phyloP scores from a whole-genome alignment of 1,284 basidiomycete species.

The Microbotryum intermedium region DNA sequence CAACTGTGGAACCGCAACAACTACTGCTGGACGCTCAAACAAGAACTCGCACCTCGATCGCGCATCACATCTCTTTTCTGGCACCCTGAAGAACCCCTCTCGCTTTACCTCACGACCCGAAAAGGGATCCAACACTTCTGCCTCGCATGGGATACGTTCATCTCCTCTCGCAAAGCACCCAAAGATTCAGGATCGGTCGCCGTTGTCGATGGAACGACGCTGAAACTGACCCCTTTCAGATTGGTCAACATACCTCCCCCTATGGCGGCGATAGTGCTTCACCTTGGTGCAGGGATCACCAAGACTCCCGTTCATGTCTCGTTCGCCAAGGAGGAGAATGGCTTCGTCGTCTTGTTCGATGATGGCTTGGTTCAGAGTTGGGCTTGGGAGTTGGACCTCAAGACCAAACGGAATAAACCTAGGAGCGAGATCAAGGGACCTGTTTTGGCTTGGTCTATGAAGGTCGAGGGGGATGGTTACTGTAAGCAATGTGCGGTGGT shows the following conservation, averaged over 20 bases:
- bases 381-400: conserved; percentile 36
- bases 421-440: conserved; percentile 11
- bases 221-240: conserved; percentile 85
- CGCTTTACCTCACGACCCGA: conserved; percentile 59
- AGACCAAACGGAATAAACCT: background rate
- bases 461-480: conserved; percentile 1
- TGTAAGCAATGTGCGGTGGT: conserved; percentile 17
- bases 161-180: conserved; percentile 55
- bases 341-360: conserved; percentile 56
- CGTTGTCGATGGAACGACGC: conserved; percentile 78
- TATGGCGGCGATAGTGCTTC: conserved; percentile 70
- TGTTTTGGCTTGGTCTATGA: background rate
- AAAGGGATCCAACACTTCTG: conserved; percentile 52
- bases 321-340: conserved; percentile 53
- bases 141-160: conserved; percentile 69
- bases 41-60: conserved; percentile 58
- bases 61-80: conserved; percentile 64
- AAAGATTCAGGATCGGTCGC: conserved; percentile 75
- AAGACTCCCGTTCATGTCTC: conserved; percentile 57
- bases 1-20: conserved; percentile 94
- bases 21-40: conserved; percentile 79
- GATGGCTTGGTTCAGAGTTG: conserved; percentile 53
- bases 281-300: conserved; percentile 36
- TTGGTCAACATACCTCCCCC: conserved; percentile 91
- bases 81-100: conserved; percentile 75